Percentiles rank a stretch among this genome's conserved stretches.
Evolutionary conservation across 2,329 filamentous ascomycete species (phyloP).

Genomic region (Neofusicoccum cordaticola): DNA sequence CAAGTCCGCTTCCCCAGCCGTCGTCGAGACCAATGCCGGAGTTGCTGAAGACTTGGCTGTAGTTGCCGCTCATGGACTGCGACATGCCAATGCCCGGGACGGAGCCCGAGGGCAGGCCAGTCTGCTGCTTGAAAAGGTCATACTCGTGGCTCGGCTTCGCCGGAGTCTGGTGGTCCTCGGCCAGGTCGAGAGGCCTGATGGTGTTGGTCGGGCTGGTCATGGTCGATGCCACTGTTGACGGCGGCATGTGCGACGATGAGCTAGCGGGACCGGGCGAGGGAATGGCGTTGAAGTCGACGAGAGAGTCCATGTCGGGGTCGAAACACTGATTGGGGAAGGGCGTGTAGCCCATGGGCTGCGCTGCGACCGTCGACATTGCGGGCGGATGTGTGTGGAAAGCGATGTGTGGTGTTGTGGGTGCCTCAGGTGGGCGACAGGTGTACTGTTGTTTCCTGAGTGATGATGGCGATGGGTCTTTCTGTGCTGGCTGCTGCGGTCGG

Average conservation of each 20-base stretch:
- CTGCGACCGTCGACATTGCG: conserved; percentile 15
- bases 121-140: conserved; percentile 92
- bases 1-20: conserved; percentile 48
- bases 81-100: conserved; percentile 67
- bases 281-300: conserved; percentile 58
- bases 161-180: conserved; percentile 56
- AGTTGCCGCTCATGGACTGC: conserved; percentile 46
- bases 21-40: conserved; percentile 67
- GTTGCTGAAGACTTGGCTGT: conserved; percentile 49
- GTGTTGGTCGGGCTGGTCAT: conserved; percentile 55
- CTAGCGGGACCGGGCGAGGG: conserved; percentile 58
- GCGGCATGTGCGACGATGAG: conserved; percentile 48
- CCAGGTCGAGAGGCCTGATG: conserved; percentile 49
- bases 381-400: background rate
- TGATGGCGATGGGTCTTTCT: conserved; percentile 6
- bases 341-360: conserved; percentile 26
- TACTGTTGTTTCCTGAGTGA: background rate
- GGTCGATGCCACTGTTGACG: conserved; percentile 50
- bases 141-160: conserved; percentile 91
- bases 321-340: conserved; percentile 36
- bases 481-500: background rate
- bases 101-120: conserved; percentile 82
- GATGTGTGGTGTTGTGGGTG: background rate
- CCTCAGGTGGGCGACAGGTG: background rate
- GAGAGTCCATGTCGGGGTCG: conserved; percentile 40